Base-by-base conservation (phyloP, 805 yeast genomes). In the Metschnikowia chrysomelidarum region DNA sequence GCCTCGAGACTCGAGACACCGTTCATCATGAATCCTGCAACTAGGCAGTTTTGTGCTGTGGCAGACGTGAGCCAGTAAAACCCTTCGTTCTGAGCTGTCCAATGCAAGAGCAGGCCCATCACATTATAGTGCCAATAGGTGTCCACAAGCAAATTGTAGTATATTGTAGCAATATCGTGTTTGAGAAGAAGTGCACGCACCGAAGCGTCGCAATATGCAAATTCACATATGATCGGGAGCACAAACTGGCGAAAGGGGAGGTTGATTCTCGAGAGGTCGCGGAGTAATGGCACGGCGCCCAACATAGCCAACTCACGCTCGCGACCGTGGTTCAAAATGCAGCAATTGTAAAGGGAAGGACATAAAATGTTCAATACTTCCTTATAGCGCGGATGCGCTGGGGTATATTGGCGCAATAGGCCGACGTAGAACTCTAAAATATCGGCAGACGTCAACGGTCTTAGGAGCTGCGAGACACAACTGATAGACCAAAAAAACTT, bases 81-180 rank as follows among this genome's bases (percentile, higher is more conserved):
- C 6, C 37, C 44, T 4, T 55, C 53, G 31, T 57, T 59, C 35
- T 45, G 62, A 44, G 53, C 51, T 40, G 45, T 54, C 77, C 69
- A 71, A 43, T 49, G 54, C 7, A 69, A 29, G 2, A 76, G 59
- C 0, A 80, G 69, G 19, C 76, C 79, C 41, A 74, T 59, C 2
- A 80, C 75, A 49, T 71, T 73, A 13, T 72, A 68, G 50, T 74
- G 78, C 80, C 81, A 76, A 45, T 75, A 74, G 0, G 76, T 70
- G 46, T 77, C 80, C 7, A 63, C 44, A 4, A 74, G 49, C 11
- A 76, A 56, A 11, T 57, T 53, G 23, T 64, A 56, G 39, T 75
- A 68, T 1, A 59, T 60, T 4, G 56, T 48, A 17, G 73, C 48
- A 4, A 71, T 65, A 16, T 64, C 63, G 34, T 64, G 46, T 27